Evolutionary conservation across 192 early-diverging fungal genomes (phyloP).

Genomic region (Backusella sp.): DNA sequence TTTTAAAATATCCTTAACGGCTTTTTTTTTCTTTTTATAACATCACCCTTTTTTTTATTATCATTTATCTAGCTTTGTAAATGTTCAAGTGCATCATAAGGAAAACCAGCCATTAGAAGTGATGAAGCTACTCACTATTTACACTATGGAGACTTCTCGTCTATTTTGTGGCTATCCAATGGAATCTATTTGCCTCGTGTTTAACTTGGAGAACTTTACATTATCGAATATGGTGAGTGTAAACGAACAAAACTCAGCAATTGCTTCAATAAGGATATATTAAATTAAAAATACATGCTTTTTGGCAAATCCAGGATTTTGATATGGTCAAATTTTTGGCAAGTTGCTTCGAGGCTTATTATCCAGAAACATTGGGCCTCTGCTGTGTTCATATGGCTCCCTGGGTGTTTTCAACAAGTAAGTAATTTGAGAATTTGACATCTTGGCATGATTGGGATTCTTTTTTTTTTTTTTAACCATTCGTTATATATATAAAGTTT

Average conservation of each 20-base stretch:
- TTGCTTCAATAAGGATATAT: neutral
- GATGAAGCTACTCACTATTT: slow-evolving; percentile 65
- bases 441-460: neutral
- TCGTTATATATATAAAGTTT: slow-evolving; percentile 43
- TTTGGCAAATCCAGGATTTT: slow-evolving; percentile 51
- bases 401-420: slow-evolving; percentile 73
- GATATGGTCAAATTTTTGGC: slow-evolving; percentile 74
- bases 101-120: slow-evolving; percentile 60
- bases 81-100: slow-evolving; percentile 53
- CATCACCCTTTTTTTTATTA: neutral
- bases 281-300: neutral
- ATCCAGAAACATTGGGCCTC: slow-evolving; percentile 83
- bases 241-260: neutral
- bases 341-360: slow-evolving; percentile 80
- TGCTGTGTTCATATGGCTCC: slow-evolving; percentile 84
- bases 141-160: slow-evolving; percentile 70
- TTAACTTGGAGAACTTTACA: slow-evolving; percentile 79
- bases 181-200: slow-evolving; percentile 71
- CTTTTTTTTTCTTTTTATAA: neutral
- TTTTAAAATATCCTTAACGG: neutral
- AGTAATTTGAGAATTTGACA: neutral
- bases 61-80: slow-evolving; percentile 39
- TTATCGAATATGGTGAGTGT: slow-evolving; percentile 60
- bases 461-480: neutral
- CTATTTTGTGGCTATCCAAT: slow-evolving; percentile 62